These are phyloP conservation scores for Fraxinus dipetala DNA, from an alignment of 305 asterid genomes.

Conservation along the genomic window DNA sequence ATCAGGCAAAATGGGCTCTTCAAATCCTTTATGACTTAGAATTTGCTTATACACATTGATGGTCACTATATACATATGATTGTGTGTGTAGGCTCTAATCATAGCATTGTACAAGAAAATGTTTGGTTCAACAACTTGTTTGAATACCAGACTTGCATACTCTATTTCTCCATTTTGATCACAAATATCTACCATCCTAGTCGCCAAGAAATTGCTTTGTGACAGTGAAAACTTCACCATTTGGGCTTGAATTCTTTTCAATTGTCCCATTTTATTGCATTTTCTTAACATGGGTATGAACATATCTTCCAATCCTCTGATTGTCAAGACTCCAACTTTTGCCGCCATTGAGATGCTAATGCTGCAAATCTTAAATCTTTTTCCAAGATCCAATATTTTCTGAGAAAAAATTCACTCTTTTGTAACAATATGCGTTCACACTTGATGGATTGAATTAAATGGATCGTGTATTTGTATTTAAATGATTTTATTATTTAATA, in stretches of 20 bases:
- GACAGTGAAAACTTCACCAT: slow-evolving; percentile 53
- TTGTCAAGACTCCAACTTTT: slow-evolving; percentile 35
- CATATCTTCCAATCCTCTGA: slow-evolving; percentile 60
- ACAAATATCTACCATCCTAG: slow-evolving; percentile 75
- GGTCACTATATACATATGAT: slow-evolving; percentile 32
- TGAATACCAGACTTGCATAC: slow-evolving; percentile 58
- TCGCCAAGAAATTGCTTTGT: slow-evolving; percentile 73
- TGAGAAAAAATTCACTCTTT: background rate
- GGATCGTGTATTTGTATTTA: background rate
- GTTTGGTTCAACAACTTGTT: slow-evolving; percentile 52
- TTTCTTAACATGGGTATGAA: slow-evolving; percentile 49
- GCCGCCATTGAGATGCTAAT: slow-evolving; percentile 28
- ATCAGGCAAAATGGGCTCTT: slow-evolving; percentile 45
- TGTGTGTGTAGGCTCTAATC: slow-evolving; percentile 55
- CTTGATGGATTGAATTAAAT: background rate
- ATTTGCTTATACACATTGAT: slow-evolving; percentile 43
- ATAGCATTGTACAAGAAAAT: slow-evolving; percentile 60
- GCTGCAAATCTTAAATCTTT: background rate
- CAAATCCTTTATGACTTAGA: slow-evolving; percentile 28
- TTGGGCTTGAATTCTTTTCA: slow-evolving; percentile 73
- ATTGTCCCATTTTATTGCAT: slow-evolving; percentile 33
- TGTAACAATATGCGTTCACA: background rate
- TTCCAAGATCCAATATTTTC: background rate
- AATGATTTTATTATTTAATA: background rate
- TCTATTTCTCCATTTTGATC: slow-evolving; percentile 51